phyloP scores from a whole-genome alignment of 2,329 filamentous ascomycete species.

The Penicillium oxalicum region DNA sequence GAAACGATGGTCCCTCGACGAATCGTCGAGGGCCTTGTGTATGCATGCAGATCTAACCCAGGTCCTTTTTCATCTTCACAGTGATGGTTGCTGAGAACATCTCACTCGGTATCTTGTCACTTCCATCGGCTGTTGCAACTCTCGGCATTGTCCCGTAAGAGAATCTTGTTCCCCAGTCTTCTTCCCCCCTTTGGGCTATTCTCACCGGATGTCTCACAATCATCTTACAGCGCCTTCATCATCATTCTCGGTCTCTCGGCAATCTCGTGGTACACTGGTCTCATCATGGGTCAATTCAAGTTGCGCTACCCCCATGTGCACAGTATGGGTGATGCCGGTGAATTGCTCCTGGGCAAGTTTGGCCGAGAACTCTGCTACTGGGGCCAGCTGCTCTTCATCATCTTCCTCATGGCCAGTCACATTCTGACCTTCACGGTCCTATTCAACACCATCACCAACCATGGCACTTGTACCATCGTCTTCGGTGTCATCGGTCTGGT shows the following conservation, averaged over 20 bases:
- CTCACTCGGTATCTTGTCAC: slow-evolving; percentile 50
- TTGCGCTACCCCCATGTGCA: slow-evolving; percentile 51
- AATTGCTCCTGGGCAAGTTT: slow-evolving; percentile 53
- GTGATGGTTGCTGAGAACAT: slow-evolving; percentile 55
- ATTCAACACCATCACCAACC: slow-evolving; percentile 56
- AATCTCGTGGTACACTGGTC: slow-evolving; percentile 53
- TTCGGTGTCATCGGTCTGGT: slow-evolving; percentile 53
- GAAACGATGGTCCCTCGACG: no score
- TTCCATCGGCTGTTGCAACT: slow-evolving; percentile 48
- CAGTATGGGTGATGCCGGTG: slow-evolving; percentile 61
- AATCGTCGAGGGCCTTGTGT: slow-evolving; percentile 7
- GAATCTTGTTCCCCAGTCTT: neutral
- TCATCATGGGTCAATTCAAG: slow-evolving; percentile 54
- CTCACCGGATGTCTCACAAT: neutral
- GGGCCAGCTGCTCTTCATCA: slow-evolving; percentile 56
- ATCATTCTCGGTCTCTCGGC: slow-evolving; percentile 48
- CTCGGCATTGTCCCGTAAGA: slow-evolving; percentile 48
- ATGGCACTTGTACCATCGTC: slow-evolving; percentile 56
- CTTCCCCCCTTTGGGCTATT: no score
- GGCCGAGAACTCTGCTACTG: slow-evolving; percentile 57
- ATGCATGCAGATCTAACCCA: neutral
- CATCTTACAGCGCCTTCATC: slow-evolving; percentile 35
- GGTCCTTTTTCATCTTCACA: slow-evolving; percentile 5
- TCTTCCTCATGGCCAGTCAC: slow-evolving; percentile 64
- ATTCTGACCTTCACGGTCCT: slow-evolving; percentile 62